Base-by-base conservation (phyloP, 2,329 filamentous ascomycete genomes). In the Gnomoniopsis sp. region DNA sequence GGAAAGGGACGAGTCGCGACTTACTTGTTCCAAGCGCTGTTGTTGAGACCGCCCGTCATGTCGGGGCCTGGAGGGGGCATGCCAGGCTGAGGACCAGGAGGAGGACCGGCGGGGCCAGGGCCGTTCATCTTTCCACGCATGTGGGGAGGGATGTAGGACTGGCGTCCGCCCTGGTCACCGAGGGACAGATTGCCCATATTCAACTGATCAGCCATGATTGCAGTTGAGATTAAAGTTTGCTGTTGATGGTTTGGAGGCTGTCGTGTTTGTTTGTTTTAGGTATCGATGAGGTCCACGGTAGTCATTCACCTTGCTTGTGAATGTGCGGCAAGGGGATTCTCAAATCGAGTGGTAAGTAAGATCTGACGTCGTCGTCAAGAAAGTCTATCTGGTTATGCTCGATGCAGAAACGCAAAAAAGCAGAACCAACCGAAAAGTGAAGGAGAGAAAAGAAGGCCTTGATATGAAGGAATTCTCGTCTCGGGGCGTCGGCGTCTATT, bases 101-200 rank as follows among this genome's bases (percentile, higher is more conserved):
- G 69, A 12, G 68, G 66, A 54, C 71, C 72, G 59, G 70, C 64
- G 23, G 64, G 62, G 34, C 57, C 62, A 59, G 61, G 70, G 49
- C 53, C 53, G 59, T 72, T 74, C 68, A 78, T 74, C 73, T 84
- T 83, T 68, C 77, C 79, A 71, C 90, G 87, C 81, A 93, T 86
- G 76, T 95, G 91, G 75, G 90, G 90, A 65, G 90, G 90, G 66
- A 95, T 92, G 81, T 95, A 95, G 58, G 89, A 89, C 56, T 72
- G 69, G 34, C 74, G 73, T 49, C 69, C 66, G 55, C 71, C 69
- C 33, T 74, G 72, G 59, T 73, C 72, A 59, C 76, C 85, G 64
- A 93, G 79, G 75, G 78, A 88, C 70, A 93, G 80, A 72, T 86
- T 85, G 72, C 82, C 84, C 84, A 93, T 92, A 80, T 91, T 91